Percentiles rank a stretch among this genome's conserved stretches.
These are phyloP conservation scores for Cystobasidiaceae sp. DNA, from an alignment of 1,284 basidiomycete genomes.

Conservation along the genomic window DNA sequence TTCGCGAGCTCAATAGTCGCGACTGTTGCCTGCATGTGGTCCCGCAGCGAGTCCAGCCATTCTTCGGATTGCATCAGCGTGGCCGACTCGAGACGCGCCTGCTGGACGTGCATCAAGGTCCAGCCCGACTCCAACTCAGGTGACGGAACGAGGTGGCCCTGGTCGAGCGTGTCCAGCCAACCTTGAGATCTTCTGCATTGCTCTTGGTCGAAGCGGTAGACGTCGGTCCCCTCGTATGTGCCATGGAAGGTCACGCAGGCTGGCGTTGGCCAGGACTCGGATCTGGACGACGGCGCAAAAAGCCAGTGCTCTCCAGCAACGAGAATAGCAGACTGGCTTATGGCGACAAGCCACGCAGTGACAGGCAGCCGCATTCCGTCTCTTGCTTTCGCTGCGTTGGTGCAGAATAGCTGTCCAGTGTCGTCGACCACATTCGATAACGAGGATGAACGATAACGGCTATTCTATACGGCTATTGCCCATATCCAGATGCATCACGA, in stretches of 20 bases:
- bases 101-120: slow-evolving; percentile 10
- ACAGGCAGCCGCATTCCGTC: too few relatives aligned
- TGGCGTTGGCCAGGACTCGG: not conserved
- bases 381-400: too few relatives aligned
- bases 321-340: too few relatives aligned
- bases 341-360: too few relatives aligned
- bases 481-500: not conserved
- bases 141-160: not conserved
- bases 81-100: not conserved
- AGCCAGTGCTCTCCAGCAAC: too few relatives aligned
- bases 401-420: too few relatives aligned
- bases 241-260: slow-evolving; percentile 19
- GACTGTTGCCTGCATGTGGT: not conserved
- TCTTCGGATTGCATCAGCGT: not conserved
- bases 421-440: too few relatives aligned
- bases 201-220: not conserved
- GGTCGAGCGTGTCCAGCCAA: not conserved
- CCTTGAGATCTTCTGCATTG: not conserved
- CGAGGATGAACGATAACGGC: not conserved
- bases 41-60: not conserved
- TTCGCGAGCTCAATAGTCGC: not conserved
- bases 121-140: not conserved
- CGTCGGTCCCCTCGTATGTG: slow-evolving; percentile 15
- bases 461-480: too few relatives aligned
- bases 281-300: not conserved